Evolutionary conservation across 148 eudicot genomes (phyloP).

Genomic region (Pharnaceum exiguum): DNA sequence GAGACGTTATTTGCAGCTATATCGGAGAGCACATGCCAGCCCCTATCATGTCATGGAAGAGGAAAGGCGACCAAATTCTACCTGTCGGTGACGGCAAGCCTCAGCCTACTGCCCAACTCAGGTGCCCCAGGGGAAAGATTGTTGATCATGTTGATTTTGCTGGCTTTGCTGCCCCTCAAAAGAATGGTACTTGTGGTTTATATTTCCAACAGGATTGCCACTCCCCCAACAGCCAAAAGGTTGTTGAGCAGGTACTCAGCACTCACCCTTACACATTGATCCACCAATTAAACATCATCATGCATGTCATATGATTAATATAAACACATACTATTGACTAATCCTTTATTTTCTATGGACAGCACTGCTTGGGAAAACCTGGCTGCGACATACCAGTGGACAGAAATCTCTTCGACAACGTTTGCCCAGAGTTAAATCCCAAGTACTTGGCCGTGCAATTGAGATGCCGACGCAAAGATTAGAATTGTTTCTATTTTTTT

Average conservation of each 20-base stretch:
- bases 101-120: conserved; percentile 35
- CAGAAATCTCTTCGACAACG: neutral
- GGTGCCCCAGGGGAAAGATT: conserved; percentile 44
- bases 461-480: conserved; percentile 31
- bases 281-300: neutral
- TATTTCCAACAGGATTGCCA: conserved; percentile 37
- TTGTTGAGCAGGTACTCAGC: conserved; percentile 53
- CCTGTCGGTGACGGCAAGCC: conserved; percentile 18
- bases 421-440: neutral
- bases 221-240: conserved; percentile 24
- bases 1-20: conserved; percentile 59
- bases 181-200: conserved; percentile 61
- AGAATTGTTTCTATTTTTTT: neutral
- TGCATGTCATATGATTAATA: too few species aligned
- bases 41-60: conserved; percentile 42
- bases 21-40: conserved; percentile 51
- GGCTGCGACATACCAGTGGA: conserved; percentile 1
- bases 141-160: conserved; percentile 51
- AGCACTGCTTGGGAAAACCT: neutral
- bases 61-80: conserved; percentile 22
- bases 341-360: too few species aligned
- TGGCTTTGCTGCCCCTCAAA: conserved; percentile 61
- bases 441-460: neutral
- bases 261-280: neutral
- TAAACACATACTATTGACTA: too few species aligned